Evolutionary conservation across 192 early-diverging fungal genomes (phyloP), one percentile per base, ranked within the genome.

Genomic region (Backusella tarrabulga): DNA sequence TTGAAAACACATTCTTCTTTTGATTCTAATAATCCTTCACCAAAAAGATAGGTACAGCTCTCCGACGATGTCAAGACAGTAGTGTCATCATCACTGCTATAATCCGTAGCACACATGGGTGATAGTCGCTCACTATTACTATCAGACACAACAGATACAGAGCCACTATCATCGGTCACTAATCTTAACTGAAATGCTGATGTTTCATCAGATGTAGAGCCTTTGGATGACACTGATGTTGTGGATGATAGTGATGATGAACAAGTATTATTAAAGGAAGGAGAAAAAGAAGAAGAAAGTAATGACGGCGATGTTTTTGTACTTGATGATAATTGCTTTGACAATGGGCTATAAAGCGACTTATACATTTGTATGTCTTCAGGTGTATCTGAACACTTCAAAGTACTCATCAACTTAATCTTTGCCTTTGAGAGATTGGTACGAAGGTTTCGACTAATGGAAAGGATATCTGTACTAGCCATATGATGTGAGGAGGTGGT

Each of bases 281-380:
- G 11, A 26, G 56, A 26, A 63, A 63, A 26, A 63, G 56, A 63
- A 60, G 56, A 60, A 8, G 2, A 7, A 12, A 26, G 56, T 63
- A 23, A 29, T 26, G 56, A 63, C 4, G 56, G 11, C 11, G 56
- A 26, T 63, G 23, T 26, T 50, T 50, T 50, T 50, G 46, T 50
- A 50, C 19, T 50, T 63, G 56, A 14, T 29, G 23, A 63, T 63
- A 23, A 14, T 50, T 50, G 46, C 46, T 50, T 50, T 50, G n/a
- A 1, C 46, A 19, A n/a, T 17, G 66, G 14, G 1, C 36, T 29
- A 23, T 44, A 19, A 72, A 72, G 71, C 17, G 41, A 72, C 15
- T 72, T 40, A 72, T 72, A 72, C 26, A 72, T 72, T 46, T 72
- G 41, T 50, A 72, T 41, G 42, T 72, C 71, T 41, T 72, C 26